These are phyloP conservation scores for Hericium coralloides DNA, from an alignment of 768 basidiomycete species.

Conservation along the genomic window DNA sequence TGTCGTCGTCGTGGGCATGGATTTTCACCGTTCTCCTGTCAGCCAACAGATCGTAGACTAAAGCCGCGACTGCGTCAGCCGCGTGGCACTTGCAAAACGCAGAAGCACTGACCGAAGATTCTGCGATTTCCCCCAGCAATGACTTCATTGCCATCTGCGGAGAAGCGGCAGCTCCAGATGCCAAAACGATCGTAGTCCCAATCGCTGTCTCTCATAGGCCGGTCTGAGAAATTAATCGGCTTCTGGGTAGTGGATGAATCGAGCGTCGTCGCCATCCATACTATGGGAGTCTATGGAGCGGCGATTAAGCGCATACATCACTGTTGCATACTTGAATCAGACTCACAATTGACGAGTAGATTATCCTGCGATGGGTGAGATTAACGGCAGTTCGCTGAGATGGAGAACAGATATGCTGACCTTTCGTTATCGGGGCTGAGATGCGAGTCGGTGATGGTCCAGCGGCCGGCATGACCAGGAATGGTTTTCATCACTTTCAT, in stretches of 20 bases:
- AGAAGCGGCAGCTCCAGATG: slow-evolving; percentile 94
- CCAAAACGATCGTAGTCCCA: slow-evolving; percentile 42
- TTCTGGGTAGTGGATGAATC: slow-evolving; percentile 54
- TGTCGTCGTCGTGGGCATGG: slow-evolving; percentile 79
- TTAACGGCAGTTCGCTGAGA: neutral
- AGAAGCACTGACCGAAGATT: slow-evolving; percentile 49
- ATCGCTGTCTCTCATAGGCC: slow-evolving; percentile 17
- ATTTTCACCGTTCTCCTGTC: slow-evolving; percentile 78
- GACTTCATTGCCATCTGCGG: slow-evolving; percentile 92
- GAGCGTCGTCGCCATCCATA: slow-evolving; percentile 65
- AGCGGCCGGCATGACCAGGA: slow-evolving; percentile 65
- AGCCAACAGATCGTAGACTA: slow-evolving; percentile 88
- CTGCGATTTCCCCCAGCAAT: slow-evolving; percentile 86
- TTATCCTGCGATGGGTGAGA: slow-evolving; percentile 46
- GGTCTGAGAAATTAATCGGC: slow-evolving; percentile 42
- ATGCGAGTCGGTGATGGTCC: slow-evolving; percentile 96
- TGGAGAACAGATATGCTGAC: slow-evolving; percentile 24
- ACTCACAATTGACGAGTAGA: slow-evolving; percentile 84
- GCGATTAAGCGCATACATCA: slow-evolving; percentile 4
- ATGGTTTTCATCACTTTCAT: slow-evolving; percentile 55
- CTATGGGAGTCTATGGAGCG: slow-evolving; percentile 50
- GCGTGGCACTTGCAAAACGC: neutral
- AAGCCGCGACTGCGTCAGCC: neutral
- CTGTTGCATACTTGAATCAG: neutral
- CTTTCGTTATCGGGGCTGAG: slow-evolving; percentile 84